A percentile compares a stretch with the other conserved stretches of the same genome.
These are phyloP conservation scores for Fagopyrum homotropicum DNA, from an alignment of 148 eudicot species.

Conservation along the genomic window DNA sequence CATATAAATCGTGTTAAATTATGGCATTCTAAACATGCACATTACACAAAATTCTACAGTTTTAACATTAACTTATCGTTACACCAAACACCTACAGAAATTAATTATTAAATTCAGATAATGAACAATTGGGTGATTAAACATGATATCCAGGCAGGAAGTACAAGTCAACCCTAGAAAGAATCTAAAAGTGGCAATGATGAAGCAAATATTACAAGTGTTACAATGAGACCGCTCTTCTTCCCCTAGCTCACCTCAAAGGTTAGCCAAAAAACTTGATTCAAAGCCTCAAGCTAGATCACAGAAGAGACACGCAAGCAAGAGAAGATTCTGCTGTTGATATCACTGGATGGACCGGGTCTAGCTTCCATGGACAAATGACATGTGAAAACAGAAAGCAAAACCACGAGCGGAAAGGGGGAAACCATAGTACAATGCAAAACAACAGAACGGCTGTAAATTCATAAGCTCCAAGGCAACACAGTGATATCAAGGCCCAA, in stretches of 20 bases:
- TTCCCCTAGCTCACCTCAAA: background rate
- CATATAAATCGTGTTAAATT: no score
- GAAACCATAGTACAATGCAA: constrained; percentile 4
- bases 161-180: background rate
- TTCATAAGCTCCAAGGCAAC: background rate
- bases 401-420: background rate
- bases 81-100: no score
- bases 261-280: background rate
- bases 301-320: background rate
- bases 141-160: no score
- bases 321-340: background rate
- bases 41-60: no score
- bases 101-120: no score
- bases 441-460: background rate
- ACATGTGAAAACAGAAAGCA: background rate
- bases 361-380: background rate
- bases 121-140: no score
- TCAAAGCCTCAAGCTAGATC: background rate
- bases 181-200: background rate
- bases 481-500: constrained; percentile 9
- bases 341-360: background rate
- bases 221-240: constrained; percentile 2
- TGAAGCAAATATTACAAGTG: background rate
- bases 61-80: no score
- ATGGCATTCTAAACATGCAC: no score